These are phyloP conservation scores for Westerdykella aurantiaca DNA, from an alignment of 2,329 filamentous ascomycete genomes.

Conservation along the genomic window DNA sequence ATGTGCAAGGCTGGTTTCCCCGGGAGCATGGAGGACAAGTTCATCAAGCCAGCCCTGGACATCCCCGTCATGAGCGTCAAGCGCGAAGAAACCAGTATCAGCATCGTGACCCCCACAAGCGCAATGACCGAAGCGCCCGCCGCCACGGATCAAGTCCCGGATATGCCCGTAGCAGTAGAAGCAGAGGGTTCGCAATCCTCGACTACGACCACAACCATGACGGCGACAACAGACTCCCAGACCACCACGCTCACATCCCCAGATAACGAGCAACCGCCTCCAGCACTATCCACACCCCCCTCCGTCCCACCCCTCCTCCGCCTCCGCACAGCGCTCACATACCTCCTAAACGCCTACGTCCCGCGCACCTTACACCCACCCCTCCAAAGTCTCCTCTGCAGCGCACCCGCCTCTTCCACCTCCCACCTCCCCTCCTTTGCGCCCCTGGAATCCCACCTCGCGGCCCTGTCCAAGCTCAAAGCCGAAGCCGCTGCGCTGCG, in stretches of 20 bases:
- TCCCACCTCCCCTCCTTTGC: constrained; percentile 54
- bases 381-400: constrained; percentile 41
- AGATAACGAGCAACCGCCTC: constrained; percentile 11
- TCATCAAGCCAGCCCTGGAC: constrained; percentile 70
- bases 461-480: constrained; percentile 60
- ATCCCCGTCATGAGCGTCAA: constrained; percentile 66
- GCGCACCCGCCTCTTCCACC: constrained; percentile 33
- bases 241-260: constrained; percentile 5
- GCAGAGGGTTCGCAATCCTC: constrained; percentile 31
- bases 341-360: constrained; percentile 59
- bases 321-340: constrained; percentile 58
- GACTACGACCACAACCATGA: neutral
- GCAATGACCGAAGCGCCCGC: neutral
- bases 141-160: constrained; percentile 10
- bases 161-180: neutral
- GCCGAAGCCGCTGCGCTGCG: constrained; percentile 66
- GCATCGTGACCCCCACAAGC: constrained; percentile 18
- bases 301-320: constrained; percentile 57
- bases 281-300: constrained; percentile 23
- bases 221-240: constrained; percentile 12
- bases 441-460: constrained; percentile 64
- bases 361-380: constrained; percentile 34
- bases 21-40: constrained; percentile 75
- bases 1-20: constrained; percentile 65
- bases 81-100: constrained; percentile 47